Evolutionary conservation across 805 yeast species (phyloP).

Genomic region (Tetrapisispora namnaoensis): DNA sequence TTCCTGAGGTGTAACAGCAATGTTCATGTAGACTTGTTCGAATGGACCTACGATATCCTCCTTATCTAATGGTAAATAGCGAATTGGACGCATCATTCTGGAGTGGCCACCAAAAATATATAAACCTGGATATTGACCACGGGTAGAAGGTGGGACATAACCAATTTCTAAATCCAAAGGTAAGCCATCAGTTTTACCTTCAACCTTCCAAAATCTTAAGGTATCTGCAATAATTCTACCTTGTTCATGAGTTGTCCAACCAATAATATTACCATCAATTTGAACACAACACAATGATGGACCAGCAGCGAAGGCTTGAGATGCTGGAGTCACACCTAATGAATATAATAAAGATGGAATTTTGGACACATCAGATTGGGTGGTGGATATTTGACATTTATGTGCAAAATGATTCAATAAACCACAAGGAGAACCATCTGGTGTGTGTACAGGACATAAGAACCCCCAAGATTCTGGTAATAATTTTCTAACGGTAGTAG

Average conservation of each 20-base stretch:
- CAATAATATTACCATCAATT: constrained; percentile 83
- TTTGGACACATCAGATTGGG: constrained; percentile 58
- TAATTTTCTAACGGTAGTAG: constrained; percentile 92
- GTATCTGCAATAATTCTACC: constrained; percentile 84
- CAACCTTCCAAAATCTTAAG: constrained; percentile 84
- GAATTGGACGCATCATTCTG: constrained; percentile 93
- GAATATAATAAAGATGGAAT: constrained; percentile 57
- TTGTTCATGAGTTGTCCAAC: constrained; percentile 88
- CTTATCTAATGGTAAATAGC: constrained; percentile 75
- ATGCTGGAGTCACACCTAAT: constrained; percentile 73
- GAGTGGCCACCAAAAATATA: constrained; percentile 86
- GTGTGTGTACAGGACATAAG: constrained; percentile 97
- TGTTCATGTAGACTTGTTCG: constrained; percentile 93
- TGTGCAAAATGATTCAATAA: constrained; percentile 92
- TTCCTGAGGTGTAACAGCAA: constrained; percentile 91
- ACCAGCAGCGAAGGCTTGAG: constrained; percentile 72
- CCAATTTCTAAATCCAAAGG: constrained; percentile 89
- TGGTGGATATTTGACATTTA: constrained; percentile 80
- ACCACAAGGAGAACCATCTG: constrained; percentile 99
- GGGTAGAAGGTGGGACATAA: constrained; percentile 87
- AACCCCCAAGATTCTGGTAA: constrained; percentile 99
- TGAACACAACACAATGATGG: constrained; percentile 85
- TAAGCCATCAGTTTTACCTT: constrained; percentile 55
- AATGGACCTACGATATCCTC: constrained; percentile 91
- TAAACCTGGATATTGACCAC: constrained; percentile 96